phyloP scores from a whole-genome alignment of 148 eudicot genomes.

The Drosera capensis region DNA sequence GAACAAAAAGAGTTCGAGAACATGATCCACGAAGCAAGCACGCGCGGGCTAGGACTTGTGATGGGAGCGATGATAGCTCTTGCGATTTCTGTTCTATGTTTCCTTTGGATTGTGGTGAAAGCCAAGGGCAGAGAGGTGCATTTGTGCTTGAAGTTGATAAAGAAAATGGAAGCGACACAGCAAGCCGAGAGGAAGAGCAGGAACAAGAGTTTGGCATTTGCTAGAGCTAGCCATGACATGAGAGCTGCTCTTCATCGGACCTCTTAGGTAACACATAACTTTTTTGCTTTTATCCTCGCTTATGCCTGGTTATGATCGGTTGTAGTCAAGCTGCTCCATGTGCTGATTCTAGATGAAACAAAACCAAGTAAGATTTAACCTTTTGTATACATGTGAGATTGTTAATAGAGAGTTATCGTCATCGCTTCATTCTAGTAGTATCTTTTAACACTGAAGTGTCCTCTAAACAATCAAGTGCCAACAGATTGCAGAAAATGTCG shows the following conservation, averaged over 20 bases:
- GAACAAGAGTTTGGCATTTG: conserved; percentile 52
- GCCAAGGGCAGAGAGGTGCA: conserved; percentile 18
- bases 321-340: too few species aligned
- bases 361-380: not conserved
- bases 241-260: conserved; percentile 52
- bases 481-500: too few species aligned
- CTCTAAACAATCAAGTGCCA: too few species aligned
- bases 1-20: not conserved
- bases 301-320: too few species aligned
- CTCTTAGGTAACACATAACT: conserved; percentile 34
- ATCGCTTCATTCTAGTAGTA: too few species aligned
- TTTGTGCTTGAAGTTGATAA: conserved; percentile 33
- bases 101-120: not conserved
- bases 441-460: too few species aligned
- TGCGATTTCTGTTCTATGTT: not conserved
- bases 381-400: too few species aligned
- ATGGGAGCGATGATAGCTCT: conserved; percentile 12
- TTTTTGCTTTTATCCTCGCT: not conserved
- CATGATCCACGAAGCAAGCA: not conserved
- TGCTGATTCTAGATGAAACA: not conserved
- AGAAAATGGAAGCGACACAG: conserved; percentile 48
- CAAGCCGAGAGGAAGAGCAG: conserved; percentile 53
- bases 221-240: conserved; percentile 63
- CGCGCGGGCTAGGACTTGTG: conserved; percentile 10
- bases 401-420: too few species aligned